Conservation (phyloP, 2,329 filamentous ascomycete genomes). For the Fusarium sp. region DNA sequence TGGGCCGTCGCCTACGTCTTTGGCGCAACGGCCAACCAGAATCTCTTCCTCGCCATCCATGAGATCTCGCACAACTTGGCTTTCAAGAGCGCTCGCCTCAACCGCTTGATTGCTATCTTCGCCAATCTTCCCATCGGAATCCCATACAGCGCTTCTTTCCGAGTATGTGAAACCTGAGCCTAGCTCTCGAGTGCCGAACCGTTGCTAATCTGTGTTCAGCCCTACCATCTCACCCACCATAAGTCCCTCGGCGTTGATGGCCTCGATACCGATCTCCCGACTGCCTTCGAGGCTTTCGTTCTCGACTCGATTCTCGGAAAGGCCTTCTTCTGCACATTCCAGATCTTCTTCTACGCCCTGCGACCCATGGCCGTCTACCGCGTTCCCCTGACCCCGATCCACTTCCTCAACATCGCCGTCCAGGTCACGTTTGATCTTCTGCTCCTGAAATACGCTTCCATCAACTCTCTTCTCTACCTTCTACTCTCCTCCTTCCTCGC, state of each 20-base stretch:
- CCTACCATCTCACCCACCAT: conserved; percentile 98
- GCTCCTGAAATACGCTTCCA: conserved; percentile 70
- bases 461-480: conserved; percentile 80
- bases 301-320: conserved; percentile 96
- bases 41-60: conserved; percentile 97
- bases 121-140: conserved; percentile 96
- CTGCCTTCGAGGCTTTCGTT: conserved; percentile 88
- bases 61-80: conserved; percentile 98
- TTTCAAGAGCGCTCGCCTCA: conserved; percentile 82
- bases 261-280: conserved; percentile 95
- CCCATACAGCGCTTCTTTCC: conserved; percentile 95
- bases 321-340: conserved; percentile 98
- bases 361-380: conserved; percentile 95
- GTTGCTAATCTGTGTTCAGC: conserved; percentile 60
- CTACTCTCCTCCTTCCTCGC: conserved; percentile 92
- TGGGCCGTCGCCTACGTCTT: conserved; percentile 89
- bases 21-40: conserved; percentile 96
- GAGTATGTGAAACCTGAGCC: conserved; percentile 63
- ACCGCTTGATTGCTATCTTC: conserved; percentile 88
- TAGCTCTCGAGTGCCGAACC: background rate
- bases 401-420: conserved; percentile 80
- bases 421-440: conserved; percentile 82
- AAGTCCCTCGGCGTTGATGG: conserved; percentile 97
- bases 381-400: conserved; percentile 86
- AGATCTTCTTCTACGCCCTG: conserved; percentile 98